A percentile compares a stretch with the other conserved stretches of the same genome.
phyloP scores from a whole-genome alignment of 345 rosid genomes.

The Aurinia saxatilis region DNA sequence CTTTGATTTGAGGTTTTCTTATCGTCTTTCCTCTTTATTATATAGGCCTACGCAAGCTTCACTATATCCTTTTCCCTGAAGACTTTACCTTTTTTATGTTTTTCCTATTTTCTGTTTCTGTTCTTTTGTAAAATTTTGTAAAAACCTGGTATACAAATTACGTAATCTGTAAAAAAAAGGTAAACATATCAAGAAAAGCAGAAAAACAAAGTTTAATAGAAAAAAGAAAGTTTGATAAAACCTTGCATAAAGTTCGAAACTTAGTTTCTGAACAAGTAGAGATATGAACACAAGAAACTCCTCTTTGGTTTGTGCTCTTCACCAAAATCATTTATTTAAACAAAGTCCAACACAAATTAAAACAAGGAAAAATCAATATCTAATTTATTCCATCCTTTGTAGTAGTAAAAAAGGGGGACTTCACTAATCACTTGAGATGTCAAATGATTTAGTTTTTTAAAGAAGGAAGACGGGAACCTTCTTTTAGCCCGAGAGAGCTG shows the following conservation, averaged over 20 bases:
- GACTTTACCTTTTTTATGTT: no score
- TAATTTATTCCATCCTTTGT: constrained; percentile 21
- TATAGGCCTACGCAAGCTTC: no score
- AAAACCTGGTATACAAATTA: no score
- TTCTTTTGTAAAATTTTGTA: no score
- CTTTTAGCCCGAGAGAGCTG: constrained; percentile 48
- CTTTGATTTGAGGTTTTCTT: no score
- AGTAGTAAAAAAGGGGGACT: not conserved
- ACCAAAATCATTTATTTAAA: constrained; percentile 23
- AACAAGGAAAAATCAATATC: constrained; percentile 13
- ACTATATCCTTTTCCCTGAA: no score
- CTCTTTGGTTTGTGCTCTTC: not conserved
- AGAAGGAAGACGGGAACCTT: constrained; percentile 3
- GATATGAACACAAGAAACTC: constrained; percentile 12
- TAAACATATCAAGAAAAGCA: not conserved
- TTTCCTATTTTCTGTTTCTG: no score
- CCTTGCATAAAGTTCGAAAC: not conserved
- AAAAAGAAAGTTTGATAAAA: not conserved
- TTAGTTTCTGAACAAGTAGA: constrained; percentile 8
- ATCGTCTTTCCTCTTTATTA: no score
- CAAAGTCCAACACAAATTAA: constrained; percentile 10
- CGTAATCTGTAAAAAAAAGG: no score
- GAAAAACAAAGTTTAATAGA: not conserved
- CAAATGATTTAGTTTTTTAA: constrained; percentile 11
- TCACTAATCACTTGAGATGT: constrained; percentile 22